Evolutionary conservation across 768 basidiomycete species (phyloP).

Genomic region (Termitomyces sp.): DNA sequence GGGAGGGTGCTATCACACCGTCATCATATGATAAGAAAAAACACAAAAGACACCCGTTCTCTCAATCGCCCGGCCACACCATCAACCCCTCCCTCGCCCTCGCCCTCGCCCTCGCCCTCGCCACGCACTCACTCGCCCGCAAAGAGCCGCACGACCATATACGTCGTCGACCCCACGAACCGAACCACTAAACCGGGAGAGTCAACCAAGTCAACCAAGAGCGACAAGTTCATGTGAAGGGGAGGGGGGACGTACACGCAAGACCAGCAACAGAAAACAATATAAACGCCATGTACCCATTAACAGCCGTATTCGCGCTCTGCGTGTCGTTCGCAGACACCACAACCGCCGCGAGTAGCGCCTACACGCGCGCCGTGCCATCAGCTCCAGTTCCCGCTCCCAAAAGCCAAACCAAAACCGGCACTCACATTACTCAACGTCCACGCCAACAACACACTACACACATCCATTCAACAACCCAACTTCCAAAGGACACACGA

Average conservation of each 20-base stretch:
- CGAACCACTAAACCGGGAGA: slow-evolving; percentile 56
- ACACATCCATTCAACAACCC: slow-evolving; percentile 28
- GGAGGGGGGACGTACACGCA: slow-evolving; percentile 55
- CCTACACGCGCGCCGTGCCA: slow-evolving; percentile 27
- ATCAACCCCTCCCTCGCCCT: too few relatives aligned
- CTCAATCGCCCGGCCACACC: too few relatives aligned
- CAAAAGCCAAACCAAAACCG: too few relatives aligned
- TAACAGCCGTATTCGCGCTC: slow-evolving; percentile 50
- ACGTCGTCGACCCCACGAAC: slow-evolving; percentile 75
- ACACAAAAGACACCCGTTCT: too few relatives aligned
- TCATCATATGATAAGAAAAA: too few relatives aligned
- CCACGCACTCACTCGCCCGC: slow-evolving; percentile 64
- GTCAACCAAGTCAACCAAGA: not conserved
- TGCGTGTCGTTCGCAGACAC: slow-evolving; percentile 51
- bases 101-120: too few relatives aligned
- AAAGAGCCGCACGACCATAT: slow-evolving; percentile 83
- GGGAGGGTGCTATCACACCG: too few relatives aligned
- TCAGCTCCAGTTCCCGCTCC: not conserved
- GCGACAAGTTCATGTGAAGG: not conserved
- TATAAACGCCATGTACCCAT: slow-evolving; percentile 86
- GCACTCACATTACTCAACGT: slow-evolving; percentile 70
- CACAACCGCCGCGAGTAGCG: slow-evolving; percentile 68
- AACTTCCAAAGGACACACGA: not conserved
- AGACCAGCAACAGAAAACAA: slow-evolving; percentile 85
- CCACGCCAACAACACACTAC: slow-evolving; percentile 67